Evolutionary conservation across 345 rosid species (phyloP), one percentile per base, ranked within the genome.

Genomic region (Ceriops tagal): DNA sequence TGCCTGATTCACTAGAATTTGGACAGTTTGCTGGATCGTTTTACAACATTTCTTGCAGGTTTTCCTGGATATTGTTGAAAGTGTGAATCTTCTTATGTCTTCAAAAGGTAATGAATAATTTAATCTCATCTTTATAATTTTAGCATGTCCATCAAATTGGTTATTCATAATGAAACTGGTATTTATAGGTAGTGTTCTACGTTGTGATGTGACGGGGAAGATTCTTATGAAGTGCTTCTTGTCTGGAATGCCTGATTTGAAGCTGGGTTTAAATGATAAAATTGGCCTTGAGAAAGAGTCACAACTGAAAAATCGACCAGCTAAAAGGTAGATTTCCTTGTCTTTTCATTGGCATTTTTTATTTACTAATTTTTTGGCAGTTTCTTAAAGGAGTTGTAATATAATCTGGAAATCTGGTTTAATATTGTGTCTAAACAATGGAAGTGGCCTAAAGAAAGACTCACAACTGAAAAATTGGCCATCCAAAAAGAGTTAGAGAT

Each of bases 161-260:
- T 58, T 64, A 51, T 62, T 68, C 49, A 71, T 75, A 28, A 79
- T 18, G 37, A 63, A 77, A 59, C 56, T 78, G 53, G 58, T 57
- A 63, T 67, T 75, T 72, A 37, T 79, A 96, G 99, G 99, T 62
- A 90, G 87, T 24, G 98, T 92, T 58, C 84, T 96, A 31, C 95
- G 96, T 27, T 96, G 99, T 79, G 99, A 96, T 80, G 99, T 92
- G 71, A 92, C 96, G 19, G 98, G 99, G 60, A 96, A 96, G 86
- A 79, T 96, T 67, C 87, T 92, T 62, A 92, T 96, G 99, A 96
- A 95, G 84, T 95, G 99, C 79, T 92, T 96, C 79, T 95, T 96
- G 62, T 92, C 97, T 66, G 99, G 98, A 83, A 96, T 96, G 99
- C 99, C 98, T 79, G 99, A 96, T 85, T 73, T 96, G 83, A 96